Evolutionary conservation across 306 rosid genomes (phyloP).

Genomic region (Acmispon strigosus): DNA sequence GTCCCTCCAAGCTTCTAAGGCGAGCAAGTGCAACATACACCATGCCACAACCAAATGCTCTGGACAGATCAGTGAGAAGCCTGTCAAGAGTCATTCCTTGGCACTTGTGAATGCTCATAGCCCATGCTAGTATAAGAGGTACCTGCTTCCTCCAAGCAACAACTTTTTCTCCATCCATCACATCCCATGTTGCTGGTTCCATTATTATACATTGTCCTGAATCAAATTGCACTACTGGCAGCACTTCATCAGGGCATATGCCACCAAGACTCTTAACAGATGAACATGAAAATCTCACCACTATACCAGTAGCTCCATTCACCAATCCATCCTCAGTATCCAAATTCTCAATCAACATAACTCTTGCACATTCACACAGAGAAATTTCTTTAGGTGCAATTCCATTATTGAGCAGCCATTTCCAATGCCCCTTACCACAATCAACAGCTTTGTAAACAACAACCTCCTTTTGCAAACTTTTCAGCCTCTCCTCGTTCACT

Average conservation of each 20-base stretch:
- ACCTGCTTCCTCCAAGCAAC: slow-evolving; percentile 41
- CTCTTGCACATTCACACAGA: slow-evolving; percentile 42
- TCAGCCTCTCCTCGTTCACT: slow-evolving; percentile 33
- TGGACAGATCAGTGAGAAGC: slow-evolving; percentile 29
- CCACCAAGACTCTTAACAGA: not conserved
- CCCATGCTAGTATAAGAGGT: slow-evolving; percentile 41
- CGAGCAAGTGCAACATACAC: slow-evolving; percentile 38
- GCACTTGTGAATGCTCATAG: slow-evolving; percentile 47
- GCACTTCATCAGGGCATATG: not conserved
- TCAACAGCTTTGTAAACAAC: slow-evolving; percentile 28
- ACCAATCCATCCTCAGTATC: slow-evolving; percentile 22
- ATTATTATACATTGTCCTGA: slow-evolving; percentile 7
- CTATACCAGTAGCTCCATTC: slow-evolving; percentile 39
- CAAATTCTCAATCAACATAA: slow-evolving; percentile 41
- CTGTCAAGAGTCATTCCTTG: slow-evolving; percentile 49
- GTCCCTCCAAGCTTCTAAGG: slow-evolving; percentile 36
- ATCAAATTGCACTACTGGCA: slow-evolving; percentile 38
- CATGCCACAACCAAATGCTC: slow-evolving; percentile 42
- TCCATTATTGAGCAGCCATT: slow-evolving; percentile 17
- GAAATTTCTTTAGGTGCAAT: slow-evolving; percentile 21
- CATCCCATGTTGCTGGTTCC: slow-evolving; percentile 24
- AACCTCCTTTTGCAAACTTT: slow-evolving; percentile 18
- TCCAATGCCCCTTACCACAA: slow-evolving; percentile 19
- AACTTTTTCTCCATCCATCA: slow-evolving; percentile 19
- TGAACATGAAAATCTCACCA: slow-evolving; percentile 16